Base-by-base conservation (phyloP, 768 basidiomycete species). In the Hericium alpestre region DNA sequence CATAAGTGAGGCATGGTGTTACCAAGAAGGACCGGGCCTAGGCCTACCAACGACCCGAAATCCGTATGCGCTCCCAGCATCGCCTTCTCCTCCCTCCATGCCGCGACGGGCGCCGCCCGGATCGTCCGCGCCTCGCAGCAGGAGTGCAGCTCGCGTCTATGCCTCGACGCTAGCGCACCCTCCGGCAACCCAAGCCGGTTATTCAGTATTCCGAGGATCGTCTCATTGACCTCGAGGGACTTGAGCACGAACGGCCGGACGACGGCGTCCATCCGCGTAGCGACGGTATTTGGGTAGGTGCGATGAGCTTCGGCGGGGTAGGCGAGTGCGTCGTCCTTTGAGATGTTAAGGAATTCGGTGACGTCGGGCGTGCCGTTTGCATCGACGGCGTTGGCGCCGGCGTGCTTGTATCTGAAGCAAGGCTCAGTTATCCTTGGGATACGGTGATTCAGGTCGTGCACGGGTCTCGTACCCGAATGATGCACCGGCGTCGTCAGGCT, bases 401-500 rank as follows among this genome's bases (percentile, higher is more conserved):
- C 61, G 27, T 65, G 65, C 40, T 71, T 67, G 61, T 67, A 68
- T n/a, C 65, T 68, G 58, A 7, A 27, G 6, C 39, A 4, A 15
- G 23, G 49, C 10, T 51, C 20, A 27, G 20, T 9, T 9, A 4
- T n/a, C 49, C 18, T n/a, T 16, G 25, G 27, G 10, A 15, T 23
- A 5, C 49, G 49, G 8, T 25, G 25, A 25, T 25, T 25, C 25
- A 25, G 5, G 5, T 13, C 27, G 18, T 18, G 23, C 22, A 25
- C 23, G 52, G 9, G 16, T 46, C n/a, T 60, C 62, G 15, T 39
- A 64, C 73, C 74, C 74, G 37, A 69, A 72, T 1, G 73, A 73
- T 39, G 56, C 63, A 0, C 74, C 74, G 1, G 46, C 56, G 39
- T 76, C 72, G 3, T 74, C 76, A 51, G 74, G 73, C 61, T 77